Percentiles rank a stretch among this genome's conserved stretches.
Evolutionary conservation across 805 yeast genomes (phyloP).

Genomic region (Nakazawaea pomicola): DNA sequence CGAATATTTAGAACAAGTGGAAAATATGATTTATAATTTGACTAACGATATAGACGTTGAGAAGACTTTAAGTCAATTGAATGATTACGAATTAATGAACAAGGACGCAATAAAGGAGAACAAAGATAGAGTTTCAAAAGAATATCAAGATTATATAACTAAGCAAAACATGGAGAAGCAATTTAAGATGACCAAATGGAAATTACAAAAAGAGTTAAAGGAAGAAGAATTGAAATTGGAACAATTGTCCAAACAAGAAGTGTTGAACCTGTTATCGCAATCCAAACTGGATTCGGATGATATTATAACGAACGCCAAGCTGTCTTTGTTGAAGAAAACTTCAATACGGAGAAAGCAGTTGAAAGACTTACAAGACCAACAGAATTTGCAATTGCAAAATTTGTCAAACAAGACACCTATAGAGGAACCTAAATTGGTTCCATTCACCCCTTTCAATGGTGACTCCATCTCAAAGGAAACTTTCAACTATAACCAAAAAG

Average conservation of each 20-base stretch:
- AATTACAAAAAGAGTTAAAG: constrained; percentile 53
- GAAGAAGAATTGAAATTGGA: constrained; percentile 42
- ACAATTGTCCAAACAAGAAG: constrained; percentile 46
- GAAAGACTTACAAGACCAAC: constrained; percentile 30
- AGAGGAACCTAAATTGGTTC: constrained; percentile 33
- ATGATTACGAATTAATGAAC: constrained; percentile 68
- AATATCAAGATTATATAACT: constrained; percentile 56
- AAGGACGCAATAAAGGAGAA: constrained; percentile 72
- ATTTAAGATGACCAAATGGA: constrained; percentile 61
- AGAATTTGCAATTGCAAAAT: constrained; percentile 22
- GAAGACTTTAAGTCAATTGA: constrained; percentile 59
- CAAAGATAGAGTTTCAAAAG: constrained; percentile 67
- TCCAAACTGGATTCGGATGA: constrained; percentile 28
- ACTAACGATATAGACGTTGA: constrained; percentile 66
- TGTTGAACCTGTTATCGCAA: constrained; percentile 44
- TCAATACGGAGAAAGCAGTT: constrained; percentile 59
- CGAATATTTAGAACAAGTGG: constrained; percentile 77
- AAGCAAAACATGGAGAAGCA: constrained; percentile 69
- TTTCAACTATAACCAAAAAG: constrained; percentile 38
- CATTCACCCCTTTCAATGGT: constrained; percentile 94
- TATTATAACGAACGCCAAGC: constrained; percentile 45
- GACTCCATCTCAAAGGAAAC: constrained; percentile 59
- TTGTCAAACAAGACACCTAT: constrained; percentile 22
- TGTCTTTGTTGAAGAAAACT: constrained; percentile 55
- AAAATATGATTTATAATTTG: constrained; percentile 72